Evolutionary conservation across 306 rosid genomes (phyloP), one percentile per base, ranked within the genome.

Genomic region (Prunus kanzakura): DNA sequence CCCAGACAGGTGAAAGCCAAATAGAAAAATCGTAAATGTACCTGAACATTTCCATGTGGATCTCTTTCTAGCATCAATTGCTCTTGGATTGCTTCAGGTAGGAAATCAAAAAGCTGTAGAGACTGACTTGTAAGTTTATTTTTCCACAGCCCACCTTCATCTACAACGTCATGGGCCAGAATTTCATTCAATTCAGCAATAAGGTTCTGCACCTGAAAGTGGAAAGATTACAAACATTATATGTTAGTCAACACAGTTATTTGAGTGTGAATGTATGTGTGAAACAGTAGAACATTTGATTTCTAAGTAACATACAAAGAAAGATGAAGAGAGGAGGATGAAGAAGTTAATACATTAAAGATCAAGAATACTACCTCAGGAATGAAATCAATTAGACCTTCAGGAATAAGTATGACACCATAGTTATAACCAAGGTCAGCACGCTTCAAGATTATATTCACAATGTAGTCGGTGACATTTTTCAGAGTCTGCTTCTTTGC

Each of bases 11-110:
- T 4, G 64, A 47, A 75, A 69, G 60, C 74, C 77, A 67, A 67
- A 72, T 35, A 69, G 60, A 41, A 60, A 70, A 74, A 77, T 64
- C 64, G 60, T 11, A 23, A 70, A 47, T 38, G 64, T 70, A 91
- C 99, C 98, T 96, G 99, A 64, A 96, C 99, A 84, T 96, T 96
- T 87, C 99, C 99, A 80, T 96, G 99, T n/a, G 99, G 99, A 86
- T 96, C 99, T 86, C 99, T 91, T 83, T 96, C 99, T 77, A 96
- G 99, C 98, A 96, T 83, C 89, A 96, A 76, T 68, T 96, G 99
- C 86, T 96, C 99, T 84, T 96, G 98, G 81, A 96, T 96, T 78
- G 97, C 97, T 93, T 73, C 85, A 81, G 99, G 99, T 82, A 96
- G 83, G 67, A 96, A 82, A 1, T 92, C 99, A 82, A 96, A 96